Evolutionary conservation across 192 early-diverging fungal species (phyloP).

Genomic region (Entomortierella lignicola): DNA sequence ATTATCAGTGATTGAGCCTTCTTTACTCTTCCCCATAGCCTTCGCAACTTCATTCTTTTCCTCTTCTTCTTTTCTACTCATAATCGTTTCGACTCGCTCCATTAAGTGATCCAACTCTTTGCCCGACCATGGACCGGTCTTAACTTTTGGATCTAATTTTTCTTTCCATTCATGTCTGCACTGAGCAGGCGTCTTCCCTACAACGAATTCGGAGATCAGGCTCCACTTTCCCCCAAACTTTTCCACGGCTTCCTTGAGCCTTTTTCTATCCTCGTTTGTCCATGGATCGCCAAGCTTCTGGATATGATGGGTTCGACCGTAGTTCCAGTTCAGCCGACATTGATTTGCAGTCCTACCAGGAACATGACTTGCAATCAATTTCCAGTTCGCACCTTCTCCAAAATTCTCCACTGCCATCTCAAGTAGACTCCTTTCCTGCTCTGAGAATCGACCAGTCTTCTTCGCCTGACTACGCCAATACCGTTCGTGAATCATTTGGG

Average conservation of each 20-base stretch:
- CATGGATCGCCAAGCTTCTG: constrained; percentile 37
- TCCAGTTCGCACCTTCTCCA: constrained; percentile 41
- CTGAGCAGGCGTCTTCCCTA: constrained; percentile 37
- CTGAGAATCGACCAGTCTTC: constrained; percentile 32
- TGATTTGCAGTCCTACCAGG: constrained; percentile 39
- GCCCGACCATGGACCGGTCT: constrained; percentile 12
- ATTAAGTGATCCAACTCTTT: constrained; percentile 31
- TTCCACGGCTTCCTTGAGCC: constrained; percentile 25
- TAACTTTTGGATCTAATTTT: constrained; percentile 20
- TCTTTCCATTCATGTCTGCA: constrained; percentile 35
- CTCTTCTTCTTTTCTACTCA: constrained; percentile 18
- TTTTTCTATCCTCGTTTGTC: constrained; percentile 25
- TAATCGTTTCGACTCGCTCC: constrained; percentile 14
- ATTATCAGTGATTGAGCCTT: neutral
- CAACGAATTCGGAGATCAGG: constrained; percentile 35
- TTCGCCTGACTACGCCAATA: constrained; percentile 33
- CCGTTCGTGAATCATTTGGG: constrained; percentile 34
- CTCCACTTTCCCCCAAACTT: constrained; percentile 35
- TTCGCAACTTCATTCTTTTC: neutral
- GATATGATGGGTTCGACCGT: constrained; percentile 30
- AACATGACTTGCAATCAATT: constrained; percentile 29
- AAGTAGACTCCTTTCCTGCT: constrained; percentile 25
- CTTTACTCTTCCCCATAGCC: neutral
- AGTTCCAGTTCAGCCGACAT: constrained; percentile 40
- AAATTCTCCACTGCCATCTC: constrained; percentile 36